Evolutionary conservation across 306 rosid species (phyloP).

Genomic region (Fragaria vesca): DNA sequence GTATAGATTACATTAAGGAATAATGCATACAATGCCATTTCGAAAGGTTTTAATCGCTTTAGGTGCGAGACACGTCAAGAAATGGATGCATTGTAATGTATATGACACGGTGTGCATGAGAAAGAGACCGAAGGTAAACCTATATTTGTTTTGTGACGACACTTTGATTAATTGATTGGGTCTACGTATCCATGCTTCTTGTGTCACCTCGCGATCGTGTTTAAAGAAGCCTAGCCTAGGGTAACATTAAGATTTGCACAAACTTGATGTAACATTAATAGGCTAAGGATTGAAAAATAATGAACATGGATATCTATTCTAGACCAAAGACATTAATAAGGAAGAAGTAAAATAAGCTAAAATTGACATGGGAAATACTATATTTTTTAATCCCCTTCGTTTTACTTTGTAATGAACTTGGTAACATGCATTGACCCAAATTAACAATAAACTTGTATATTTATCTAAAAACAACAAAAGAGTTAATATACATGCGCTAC

Average conservation of each 20-base stretch:
- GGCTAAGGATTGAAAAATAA: neutral
- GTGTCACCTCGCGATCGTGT: neutral
- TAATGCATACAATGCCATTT: neutral
- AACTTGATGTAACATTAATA: neutral
- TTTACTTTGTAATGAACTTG: too few relatives aligned
- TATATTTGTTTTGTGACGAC: neutral
- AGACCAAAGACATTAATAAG: neutral
- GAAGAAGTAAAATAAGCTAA: neutral
- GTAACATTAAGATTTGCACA: neutral
- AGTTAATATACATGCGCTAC: too few relatives aligned
- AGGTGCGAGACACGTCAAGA: constrained; percentile 15
- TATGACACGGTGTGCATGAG: neutral
- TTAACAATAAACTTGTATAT: too few relatives aligned
- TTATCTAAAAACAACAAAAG: too few relatives aligned
- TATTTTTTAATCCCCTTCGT: too few relatives aligned
- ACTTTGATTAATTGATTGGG: neutral
- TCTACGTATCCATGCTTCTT: constrained; percentile 9
- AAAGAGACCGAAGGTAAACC: constrained; percentile 7
- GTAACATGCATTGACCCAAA: too few relatives aligned
- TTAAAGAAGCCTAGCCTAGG: neutral
- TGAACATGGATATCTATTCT: neutral
- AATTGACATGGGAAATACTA: neutral
- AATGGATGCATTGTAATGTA: neutral
- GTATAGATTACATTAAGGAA: neutral
- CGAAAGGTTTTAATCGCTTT: constrained; percentile 1